Evolutionary conservation across 768 basidiomycete genomes (phyloP).

Genomic region (Candolleomyces efflorescens): DNA sequence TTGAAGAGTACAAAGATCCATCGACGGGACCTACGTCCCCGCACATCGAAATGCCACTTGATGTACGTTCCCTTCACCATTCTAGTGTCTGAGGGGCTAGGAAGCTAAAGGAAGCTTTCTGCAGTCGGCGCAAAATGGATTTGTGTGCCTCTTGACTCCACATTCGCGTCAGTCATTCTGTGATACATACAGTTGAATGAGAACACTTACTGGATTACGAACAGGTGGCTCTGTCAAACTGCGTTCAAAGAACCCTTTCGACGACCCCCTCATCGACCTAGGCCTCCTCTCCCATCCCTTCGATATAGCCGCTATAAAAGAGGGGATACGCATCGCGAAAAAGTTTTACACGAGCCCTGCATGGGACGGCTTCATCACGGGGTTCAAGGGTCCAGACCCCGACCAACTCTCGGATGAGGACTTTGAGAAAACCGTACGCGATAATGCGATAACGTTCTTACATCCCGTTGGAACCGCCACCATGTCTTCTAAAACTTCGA

Average conservation of each 20-base stretch:
- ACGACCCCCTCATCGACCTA: constrained; percentile 2
- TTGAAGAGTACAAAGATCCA: constrained; percentile 16
- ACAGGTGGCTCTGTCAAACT: constrained; percentile 9
- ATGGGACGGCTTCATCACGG: constrained; percentile 5
- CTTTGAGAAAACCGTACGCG: constrained; percentile 15
- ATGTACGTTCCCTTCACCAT: not conserved
- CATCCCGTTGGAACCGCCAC: constrained; percentile 30
- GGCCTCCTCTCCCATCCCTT: constrained; percentile 5
- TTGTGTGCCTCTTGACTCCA: not conserved
- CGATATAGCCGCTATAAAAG: constrained; percentile 7
- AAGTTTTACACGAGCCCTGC: constrained; percentile 5
- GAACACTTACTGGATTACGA: not conserved
- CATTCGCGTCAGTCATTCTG: not conserved
- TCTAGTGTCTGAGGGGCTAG: too few species aligned
- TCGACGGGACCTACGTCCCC: constrained; percentile 19
- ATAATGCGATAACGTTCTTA: constrained; percentile 14
- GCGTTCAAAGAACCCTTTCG: constrained; percentile 1
- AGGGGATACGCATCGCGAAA: constrained; percentile 10
- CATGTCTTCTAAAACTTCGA: constrained; percentile 23
- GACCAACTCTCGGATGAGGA: constrained; percentile 1
- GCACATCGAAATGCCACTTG: constrained; percentile 14
- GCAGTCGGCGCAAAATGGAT: not conserved
- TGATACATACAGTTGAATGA: not conserved
- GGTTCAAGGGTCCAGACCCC: not conserved
- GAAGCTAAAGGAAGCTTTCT: too few species aligned